phyloP scores from a whole-genome alignment of 352 stramenopile species.

The Blastocystis sp. region DNA sequence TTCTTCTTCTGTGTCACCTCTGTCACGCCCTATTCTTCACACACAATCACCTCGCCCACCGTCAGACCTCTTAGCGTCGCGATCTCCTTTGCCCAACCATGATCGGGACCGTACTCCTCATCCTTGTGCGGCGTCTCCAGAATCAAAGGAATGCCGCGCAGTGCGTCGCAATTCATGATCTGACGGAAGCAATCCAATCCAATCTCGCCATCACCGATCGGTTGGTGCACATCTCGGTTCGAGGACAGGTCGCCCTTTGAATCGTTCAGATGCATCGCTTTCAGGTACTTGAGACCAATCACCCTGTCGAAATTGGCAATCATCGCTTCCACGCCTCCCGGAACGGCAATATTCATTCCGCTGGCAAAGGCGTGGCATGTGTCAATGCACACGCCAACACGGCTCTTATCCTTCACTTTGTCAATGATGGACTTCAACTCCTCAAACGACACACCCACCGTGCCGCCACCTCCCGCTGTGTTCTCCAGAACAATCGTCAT shows the following conservation, averaged over 20 bases:
- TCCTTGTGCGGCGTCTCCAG: constrained; percentile 49
- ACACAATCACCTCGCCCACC: neutral
- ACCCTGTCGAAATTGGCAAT: constrained; percentile 37
- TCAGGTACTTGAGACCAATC: constrained; percentile 47
- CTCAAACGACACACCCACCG: constrained; percentile 46
- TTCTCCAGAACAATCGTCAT: constrained; percentile 69
- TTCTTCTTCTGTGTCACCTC: constrained; percentile 12
- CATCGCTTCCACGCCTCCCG: neutral
- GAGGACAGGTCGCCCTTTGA: constrained; percentile 18
- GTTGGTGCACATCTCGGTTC: constrained; percentile 36
- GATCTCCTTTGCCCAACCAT: constrained; percentile 68
- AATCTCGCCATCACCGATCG: constrained; percentile 25
- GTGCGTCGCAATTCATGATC: constrained; percentile 54
- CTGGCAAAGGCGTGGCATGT: constrained; percentile 66
- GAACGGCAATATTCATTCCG: constrained; percentile 34
- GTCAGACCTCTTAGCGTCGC: constrained; percentile 18
- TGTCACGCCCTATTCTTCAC: constrained; percentile 21
- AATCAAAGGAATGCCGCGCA: constrained; percentile 61
- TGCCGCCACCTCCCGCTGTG: constrained; percentile 59
- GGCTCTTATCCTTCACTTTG: constrained; percentile 41
- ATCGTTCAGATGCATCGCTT: constrained; percentile 68
- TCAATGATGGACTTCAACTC: constrained; percentile 64
- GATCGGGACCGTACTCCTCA: neutral
- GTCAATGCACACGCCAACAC: constrained; percentile 67
- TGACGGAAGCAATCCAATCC: constrained; percentile 59